These are phyloP conservation scores for Boletus coccyginus DNA, from an alignment of 768 basidiomycete species.

Conservation along the genomic window DNA sequence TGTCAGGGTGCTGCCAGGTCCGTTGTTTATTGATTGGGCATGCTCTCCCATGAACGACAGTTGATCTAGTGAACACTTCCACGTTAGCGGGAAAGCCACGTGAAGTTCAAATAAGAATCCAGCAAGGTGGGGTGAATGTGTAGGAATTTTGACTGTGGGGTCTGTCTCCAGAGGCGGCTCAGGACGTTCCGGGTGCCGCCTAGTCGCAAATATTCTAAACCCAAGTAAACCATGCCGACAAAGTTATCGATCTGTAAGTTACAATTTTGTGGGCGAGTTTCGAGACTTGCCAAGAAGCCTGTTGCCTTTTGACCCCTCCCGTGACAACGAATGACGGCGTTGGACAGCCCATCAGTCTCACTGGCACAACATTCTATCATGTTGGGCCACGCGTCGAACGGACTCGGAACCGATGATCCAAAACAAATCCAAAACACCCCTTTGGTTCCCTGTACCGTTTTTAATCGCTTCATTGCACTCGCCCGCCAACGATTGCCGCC, in stretches of 20 bases:
- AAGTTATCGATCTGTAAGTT: neutral
- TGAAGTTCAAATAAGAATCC: no score
- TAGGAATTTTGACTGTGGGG: no score
- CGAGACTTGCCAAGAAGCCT: no score
- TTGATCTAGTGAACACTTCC: no score
- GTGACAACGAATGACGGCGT: neutral
- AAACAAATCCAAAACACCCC: constrained; percentile 33
- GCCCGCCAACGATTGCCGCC: neutral
- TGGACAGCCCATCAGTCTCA: constrained; percentile 11
- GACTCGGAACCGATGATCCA: constrained; percentile 30
- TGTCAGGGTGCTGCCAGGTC: neutral
- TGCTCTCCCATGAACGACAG: no score
- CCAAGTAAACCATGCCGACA: neutral
- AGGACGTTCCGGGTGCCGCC: no score
- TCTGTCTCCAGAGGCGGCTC: neutral
- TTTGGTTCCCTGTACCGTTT: constrained; percentile 40
- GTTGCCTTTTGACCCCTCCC: neutral
- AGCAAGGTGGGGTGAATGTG: neutral
- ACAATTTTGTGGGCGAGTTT: neutral
- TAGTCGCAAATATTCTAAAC: neutral
- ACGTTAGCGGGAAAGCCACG: no score
- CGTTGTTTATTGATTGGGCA: neutral
- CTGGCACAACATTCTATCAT: constrained; percentile 35
- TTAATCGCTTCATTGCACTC: constrained; percentile 39
- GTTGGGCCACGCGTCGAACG: constrained; percentile 37